These are phyloP conservation scores for Hymenoscyphus salicellus DNA, from an alignment of 2,329 filamentous ascomycete genomes.

Conservation along the genomic window DNA sequence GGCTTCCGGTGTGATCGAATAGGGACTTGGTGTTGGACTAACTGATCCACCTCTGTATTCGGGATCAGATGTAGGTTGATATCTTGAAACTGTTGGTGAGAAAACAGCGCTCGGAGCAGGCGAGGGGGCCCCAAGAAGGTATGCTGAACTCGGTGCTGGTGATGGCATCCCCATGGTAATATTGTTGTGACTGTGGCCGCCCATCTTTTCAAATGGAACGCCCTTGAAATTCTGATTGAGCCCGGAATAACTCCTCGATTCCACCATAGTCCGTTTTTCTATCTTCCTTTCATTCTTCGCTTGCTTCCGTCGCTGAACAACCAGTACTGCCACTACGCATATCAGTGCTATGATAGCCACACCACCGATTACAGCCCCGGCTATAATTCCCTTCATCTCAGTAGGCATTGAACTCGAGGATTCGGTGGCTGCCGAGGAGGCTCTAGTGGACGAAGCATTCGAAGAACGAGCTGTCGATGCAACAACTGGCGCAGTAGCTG, in stretches of 20 bases:
- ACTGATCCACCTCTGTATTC: not conserved
- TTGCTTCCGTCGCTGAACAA: constrained; percentile 1
- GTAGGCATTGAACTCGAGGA: not conserved
- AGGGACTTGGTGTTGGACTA: not conserved
- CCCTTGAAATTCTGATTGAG: constrained; percentile 6
- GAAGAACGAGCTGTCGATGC: not conserved
- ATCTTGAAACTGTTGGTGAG: not conserved
- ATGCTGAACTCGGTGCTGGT: constrained; percentile 3
- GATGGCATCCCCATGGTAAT: not conserved
- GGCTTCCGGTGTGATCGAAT: constrained; percentile 4
- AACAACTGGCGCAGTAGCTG: not conserved
- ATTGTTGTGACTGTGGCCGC: not conserved
- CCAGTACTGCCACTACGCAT: not conserved
- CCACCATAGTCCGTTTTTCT: constrained; percentile 1
- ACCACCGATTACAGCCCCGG: constrained; percentile 5
- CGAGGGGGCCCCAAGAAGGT: not conserved
- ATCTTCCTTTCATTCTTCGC: not conserved
- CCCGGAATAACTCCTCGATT: constrained; percentile 6
- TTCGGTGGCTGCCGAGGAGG: not conserved
- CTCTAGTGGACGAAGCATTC: not conserved
- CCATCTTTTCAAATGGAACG: not conserved
- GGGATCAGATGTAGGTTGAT: not conserved
- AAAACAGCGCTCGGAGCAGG: not conserved
- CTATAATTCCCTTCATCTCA: constrained; percentile 4
- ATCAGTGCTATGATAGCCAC: constrained; percentile 1